phyloP scores from a whole-genome alignment of 495 filamentous ascomycete species.

The Lasiosphaeria ovina region DNA sequence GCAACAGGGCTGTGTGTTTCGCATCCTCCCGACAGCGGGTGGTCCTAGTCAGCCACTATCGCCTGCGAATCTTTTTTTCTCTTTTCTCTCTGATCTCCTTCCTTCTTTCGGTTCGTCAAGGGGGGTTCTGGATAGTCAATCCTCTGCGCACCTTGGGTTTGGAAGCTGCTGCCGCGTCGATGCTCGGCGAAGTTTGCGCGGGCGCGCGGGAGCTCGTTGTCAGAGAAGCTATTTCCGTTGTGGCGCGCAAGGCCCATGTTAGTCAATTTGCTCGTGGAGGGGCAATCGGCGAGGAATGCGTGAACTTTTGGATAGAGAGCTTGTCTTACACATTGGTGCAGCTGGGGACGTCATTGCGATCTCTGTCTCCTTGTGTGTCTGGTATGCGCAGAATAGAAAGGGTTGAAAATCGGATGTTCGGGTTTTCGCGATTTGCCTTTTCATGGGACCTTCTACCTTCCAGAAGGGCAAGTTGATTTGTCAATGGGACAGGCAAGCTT shows the following conservation, averaged over 20 bases:
- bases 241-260: no score
- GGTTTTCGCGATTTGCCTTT: not conserved
- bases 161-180: constrained; percentile 26
- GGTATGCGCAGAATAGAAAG: not conserved
- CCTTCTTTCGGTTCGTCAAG: not conserved
- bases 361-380: not conserved
- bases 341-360: constrained; percentile 33
- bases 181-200: constrained; percentile 18
- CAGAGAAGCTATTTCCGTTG: constrained; percentile 25
- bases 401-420: not conserved
- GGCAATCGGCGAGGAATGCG: not conserved
- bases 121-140: not conserved
- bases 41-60: no score
- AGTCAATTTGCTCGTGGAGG: no score
- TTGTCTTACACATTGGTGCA: constrained; percentile 35
- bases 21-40: no score
- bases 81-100: no score
- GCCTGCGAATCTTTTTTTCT: no score
- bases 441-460: not conserved
- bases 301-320: not conserved
- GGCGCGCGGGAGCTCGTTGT: constrained; percentile 24
- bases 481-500: constrained; percentile 18
- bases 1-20: constrained; percentile 73
- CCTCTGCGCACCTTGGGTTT: constrained; percentile 46
- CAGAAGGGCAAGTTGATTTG: constrained; percentile 21